phyloP scores from a whole-genome alignment of 345 rosid genomes.

The Alliaria petiolata region DNA sequence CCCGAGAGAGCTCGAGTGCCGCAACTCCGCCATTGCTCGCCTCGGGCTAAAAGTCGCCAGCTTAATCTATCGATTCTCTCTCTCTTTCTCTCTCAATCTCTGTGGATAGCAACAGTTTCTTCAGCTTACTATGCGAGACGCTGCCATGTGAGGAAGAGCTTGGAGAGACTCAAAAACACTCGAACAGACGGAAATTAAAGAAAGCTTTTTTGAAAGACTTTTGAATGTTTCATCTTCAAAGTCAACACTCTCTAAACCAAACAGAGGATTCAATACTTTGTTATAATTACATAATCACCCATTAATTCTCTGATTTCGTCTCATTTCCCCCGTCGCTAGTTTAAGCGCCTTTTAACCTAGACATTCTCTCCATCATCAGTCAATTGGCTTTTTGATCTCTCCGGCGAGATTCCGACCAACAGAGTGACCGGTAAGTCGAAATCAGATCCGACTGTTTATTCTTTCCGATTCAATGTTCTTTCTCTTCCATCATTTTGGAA shows the following conservation, averaged over 20 bases:
- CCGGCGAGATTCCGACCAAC: slow-evolving; percentile 21
- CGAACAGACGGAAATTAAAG: background rate
- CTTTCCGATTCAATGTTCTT: background rate
- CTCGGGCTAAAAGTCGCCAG: slow-evolving; percentile 70
- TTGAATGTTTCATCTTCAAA: background rate
- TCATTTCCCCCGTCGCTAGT: background rate
- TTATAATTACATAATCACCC: background rate
- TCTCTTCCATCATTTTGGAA: background rate
- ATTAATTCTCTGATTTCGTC: background rate
- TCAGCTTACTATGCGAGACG: slow-evolving; percentile 10
- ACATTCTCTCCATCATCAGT: background rate
- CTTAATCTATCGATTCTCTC: slow-evolving; percentile 3
- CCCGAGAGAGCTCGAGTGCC: slow-evolving; percentile 91
- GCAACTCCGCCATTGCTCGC: slow-evolving; percentile 85
- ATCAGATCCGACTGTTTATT: background rate
- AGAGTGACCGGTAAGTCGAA: slow-evolving; percentile 18
- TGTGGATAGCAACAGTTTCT: slow-evolving; percentile 3
- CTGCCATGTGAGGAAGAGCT: slow-evolving; percentile 31
- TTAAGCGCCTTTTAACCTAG: background rate
- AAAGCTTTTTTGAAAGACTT: background rate
- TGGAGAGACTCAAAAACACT: slow-evolving; percentile 9
- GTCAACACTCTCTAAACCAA: slow-evolving; percentile 12
- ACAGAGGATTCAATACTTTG: background rate
- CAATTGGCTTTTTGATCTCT: background rate
- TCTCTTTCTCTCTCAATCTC: background rate